These are phyloP conservation scores for Leptomonas seymouri DNA, from an alignment of 208 protist genomes.

Conservation along the genomic window DNA sequence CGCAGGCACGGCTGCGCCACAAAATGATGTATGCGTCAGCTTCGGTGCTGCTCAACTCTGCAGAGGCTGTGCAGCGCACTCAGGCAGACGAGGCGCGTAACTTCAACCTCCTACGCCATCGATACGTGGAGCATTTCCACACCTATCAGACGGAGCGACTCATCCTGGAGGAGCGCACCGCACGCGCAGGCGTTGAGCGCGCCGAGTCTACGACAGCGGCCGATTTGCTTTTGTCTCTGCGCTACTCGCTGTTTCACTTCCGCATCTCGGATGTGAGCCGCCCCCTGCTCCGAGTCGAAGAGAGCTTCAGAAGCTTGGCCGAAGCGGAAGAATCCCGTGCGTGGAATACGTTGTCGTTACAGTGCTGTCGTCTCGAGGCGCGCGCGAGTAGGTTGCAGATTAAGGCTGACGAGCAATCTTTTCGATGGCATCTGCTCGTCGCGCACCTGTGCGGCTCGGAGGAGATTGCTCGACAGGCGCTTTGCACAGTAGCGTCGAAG, in stretches of 20 bases:
- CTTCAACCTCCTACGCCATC: constrained; percentile 25
- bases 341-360: neutral
- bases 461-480: neutral
- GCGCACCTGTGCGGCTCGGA: constrained; percentile 12
- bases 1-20: constrained; percentile 17
- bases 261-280: constrained; percentile 19
- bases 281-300: constrained; percentile 16
- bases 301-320: constrained; percentile 7
- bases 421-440: neutral
- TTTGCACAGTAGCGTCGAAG: constrained; percentile 3
- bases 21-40: constrained; percentile 12
- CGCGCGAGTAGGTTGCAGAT: neutral
- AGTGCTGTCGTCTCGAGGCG: neutral
- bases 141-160: constrained; percentile 19
- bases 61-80: constrained; percentile 1
- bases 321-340: constrained; percentile 1
- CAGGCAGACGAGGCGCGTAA: constrained; percentile 12
- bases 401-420: neutral
- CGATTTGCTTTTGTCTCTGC: constrained; percentile 16
- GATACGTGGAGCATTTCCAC: constrained; percentile 33
- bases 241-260: constrained; percentile 12
- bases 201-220: constrained; percentile 17
- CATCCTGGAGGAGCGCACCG: constrained; percentile 35
- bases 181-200: constrained; percentile 30
- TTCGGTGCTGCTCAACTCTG: constrained; percentile 1